Evolutionary conservation across 805 yeast genomes (phyloP).

Genomic region (Lachancea fermentati): DNA sequence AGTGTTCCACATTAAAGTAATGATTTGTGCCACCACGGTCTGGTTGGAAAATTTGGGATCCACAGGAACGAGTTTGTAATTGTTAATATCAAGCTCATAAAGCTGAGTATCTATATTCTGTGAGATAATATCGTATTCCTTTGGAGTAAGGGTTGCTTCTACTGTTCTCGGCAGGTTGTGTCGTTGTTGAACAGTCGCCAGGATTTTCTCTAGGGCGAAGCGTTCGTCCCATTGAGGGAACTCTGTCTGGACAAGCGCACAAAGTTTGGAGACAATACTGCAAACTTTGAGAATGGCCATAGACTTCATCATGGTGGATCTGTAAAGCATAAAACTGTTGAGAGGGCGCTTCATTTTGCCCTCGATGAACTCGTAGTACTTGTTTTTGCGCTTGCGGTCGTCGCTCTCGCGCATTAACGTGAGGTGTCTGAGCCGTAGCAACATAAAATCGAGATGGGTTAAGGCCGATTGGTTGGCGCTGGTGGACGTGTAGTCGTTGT

Average conservation of each 20-base stretch:
- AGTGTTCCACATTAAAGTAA: constrained; percentile 42
- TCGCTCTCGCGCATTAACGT: constrained; percentile 11
- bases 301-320: constrained; percentile 10
- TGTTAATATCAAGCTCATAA: constrained; percentile 2
- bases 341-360: constrained; percentile 12
- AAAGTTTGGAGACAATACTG: constrained; percentile 9
- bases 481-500: constrained; percentile 6
- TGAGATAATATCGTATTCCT: constrained; percentile 1
- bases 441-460: constrained; percentile 5
- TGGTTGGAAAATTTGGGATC: constrained; percentile 10
- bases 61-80: constrained; percentile 2
- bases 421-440: constrained; percentile 7
- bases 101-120: constrained; percentile 4
- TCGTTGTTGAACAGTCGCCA: background rate
- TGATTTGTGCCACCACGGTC: constrained; percentile 29
- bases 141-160: background rate
- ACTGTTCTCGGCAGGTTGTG: no score
- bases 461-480: constrained; percentile 1
- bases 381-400: constrained; percentile 10
- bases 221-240: constrained; percentile 28
- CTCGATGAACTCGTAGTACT: constrained; percentile 12
- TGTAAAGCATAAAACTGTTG: constrained; percentile 12
- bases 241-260: constrained; percentile 5
- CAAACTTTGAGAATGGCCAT: constrained; percentile 8
- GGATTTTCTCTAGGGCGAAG: constrained; percentile 9